Conservation (phyloP, 495 filamentous ascomycete genomes). For the Penicillium lividum region DNA sequence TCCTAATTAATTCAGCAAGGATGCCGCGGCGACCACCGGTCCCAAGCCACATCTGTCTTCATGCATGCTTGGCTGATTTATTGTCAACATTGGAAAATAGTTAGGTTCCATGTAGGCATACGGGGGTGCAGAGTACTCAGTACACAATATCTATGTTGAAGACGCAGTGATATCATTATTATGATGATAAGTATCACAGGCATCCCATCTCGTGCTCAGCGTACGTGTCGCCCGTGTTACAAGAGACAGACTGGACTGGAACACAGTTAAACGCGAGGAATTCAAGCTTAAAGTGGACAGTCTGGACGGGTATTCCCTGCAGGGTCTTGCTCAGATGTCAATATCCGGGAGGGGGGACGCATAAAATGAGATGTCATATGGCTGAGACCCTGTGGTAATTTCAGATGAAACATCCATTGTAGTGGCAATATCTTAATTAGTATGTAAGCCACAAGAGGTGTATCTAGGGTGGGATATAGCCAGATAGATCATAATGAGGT, state of each 20-base stretch:
- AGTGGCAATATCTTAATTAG: background rate
- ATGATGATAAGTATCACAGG: background rate
- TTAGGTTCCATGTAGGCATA: background rate
- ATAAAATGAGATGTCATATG: slow-evolving; percentile 1
- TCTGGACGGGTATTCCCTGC: slow-evolving; percentile 10
- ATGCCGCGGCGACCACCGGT: background rate
- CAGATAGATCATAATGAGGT: background rate
- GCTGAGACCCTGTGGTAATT: background rate
- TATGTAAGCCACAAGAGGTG: too few species aligned
- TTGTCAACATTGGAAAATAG: background rate
- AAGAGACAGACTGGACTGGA: background rate
- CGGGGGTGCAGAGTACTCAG: background rate
- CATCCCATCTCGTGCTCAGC: background rate
- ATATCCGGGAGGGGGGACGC: background rate
- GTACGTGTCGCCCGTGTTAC: slow-evolving; percentile 16
- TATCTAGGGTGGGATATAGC: too few species aligned
- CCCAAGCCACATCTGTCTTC: background rate
- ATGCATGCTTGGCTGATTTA: background rate
- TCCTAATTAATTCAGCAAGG: background rate
- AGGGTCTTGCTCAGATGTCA: slow-evolving; percentile 10
- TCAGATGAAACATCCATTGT: background rate
- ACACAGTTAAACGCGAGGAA: slow-evolving; percentile 8
- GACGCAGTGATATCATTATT: background rate
- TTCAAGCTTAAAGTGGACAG: slow-evolving; percentile 12
- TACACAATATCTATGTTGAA: background rate